Conservation (phyloP, 805 yeast species). For the Ogataea pini region DNA sequence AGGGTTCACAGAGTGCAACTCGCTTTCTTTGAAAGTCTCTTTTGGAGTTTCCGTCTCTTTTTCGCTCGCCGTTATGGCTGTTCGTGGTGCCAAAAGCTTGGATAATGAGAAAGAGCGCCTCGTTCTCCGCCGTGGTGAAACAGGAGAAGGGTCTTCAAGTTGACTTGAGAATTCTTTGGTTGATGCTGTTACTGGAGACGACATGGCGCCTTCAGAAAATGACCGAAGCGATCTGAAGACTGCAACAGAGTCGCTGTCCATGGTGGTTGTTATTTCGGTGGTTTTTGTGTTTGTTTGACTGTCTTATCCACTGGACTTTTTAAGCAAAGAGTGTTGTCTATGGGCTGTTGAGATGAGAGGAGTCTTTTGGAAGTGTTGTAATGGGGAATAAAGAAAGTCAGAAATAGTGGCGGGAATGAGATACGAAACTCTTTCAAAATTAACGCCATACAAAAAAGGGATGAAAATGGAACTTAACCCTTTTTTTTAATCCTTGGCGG, state of each 20-base stretch:
- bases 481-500: background rate
- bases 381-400: background rate
- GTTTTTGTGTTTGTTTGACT: background rate
- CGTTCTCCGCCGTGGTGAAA: background rate
- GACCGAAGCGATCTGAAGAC: background rate
- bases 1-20: background rate
- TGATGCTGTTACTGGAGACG: constrained; percentile 5
- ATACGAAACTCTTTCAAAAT: no score
- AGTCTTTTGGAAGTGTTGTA: no score
- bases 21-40: background rate
- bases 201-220: constrained; percentile 4
- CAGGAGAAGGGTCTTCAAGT: constrained; percentile 1
- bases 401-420: background rate
- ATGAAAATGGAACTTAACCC: background rate
- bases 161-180: background rate
- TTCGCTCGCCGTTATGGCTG: background rate
- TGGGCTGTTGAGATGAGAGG: background rate
- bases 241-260: constrained; percentile 2
- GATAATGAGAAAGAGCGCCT: constrained; percentile 16
- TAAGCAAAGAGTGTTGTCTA: constrained; percentile 1
- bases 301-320: background rate
- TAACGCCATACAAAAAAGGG: background rate
- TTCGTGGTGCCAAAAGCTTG: constrained; percentile 4
- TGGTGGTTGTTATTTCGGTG: background rate
- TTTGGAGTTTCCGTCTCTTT: background rate